Evolutionary conservation across 2,329 filamentous ascomycete genomes (phyloP), one percentile per base, ranked within the genome.

Genomic region (Calonectria hawksworthii): DNA sequence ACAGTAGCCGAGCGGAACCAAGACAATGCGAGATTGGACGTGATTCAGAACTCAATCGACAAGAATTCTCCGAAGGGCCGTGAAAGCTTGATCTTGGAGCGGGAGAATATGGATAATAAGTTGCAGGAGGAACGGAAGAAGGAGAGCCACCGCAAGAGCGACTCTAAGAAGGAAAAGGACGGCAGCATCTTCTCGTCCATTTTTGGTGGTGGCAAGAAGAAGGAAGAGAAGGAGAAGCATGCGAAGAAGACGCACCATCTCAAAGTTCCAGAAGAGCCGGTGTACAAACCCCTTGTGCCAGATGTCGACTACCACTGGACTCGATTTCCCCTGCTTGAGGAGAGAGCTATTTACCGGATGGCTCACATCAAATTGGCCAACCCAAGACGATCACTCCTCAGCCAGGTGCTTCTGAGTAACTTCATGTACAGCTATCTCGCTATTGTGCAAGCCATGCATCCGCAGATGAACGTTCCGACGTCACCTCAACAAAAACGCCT

Each of bases 351-450:
- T 74, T 99, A 99, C 86, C 93, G 97, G 75, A 98, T 99, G 95
- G 97, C 97, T 23, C 97, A 99, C 84, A 98, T 99, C 86, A 99
- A 99, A 86, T 92, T 99, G 75, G 97, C 97, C n/a, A 99, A 99
- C 83, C 97, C 97, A 47, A 93, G 96, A 56, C 93, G 97, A 71
- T 94, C 96, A 51, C 87, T 99, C 67, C 94, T 98, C 83, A 98
- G 96, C 74, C 97, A 99, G 85, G 97, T 99, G 28, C 89, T 99
- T 74, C 91, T 99, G 79, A 98, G 96, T 86, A 99, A 99, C 85
- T 99, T 99, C 86, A 99, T 99, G 97, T 99, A 99, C 87, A 97
- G 96, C 72, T 99, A 99, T 84, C 91, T 99, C 77, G 97, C 97
- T 76, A 99, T 99, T 85, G 97, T 99, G 59, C 97, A 99, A 86